These are phyloP conservation scores for Microstegium vimineum DNA, from an alignment of 176 grass and related monocot species.

Conservation along the genomic window DNA sequence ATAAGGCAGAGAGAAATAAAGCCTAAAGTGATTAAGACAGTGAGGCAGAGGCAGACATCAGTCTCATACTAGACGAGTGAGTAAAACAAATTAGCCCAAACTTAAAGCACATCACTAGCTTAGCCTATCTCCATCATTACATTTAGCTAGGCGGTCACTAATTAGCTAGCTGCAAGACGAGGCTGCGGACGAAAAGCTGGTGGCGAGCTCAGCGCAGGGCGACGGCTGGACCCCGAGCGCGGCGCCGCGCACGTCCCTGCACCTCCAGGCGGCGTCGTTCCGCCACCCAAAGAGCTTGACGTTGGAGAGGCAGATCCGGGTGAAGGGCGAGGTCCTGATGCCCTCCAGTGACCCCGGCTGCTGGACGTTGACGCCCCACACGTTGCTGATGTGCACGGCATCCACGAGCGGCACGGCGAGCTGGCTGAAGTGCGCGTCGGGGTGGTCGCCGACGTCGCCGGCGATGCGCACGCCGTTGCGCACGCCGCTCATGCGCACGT, in stretches of 20 bases:
- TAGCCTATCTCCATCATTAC: too few relatives aligned
- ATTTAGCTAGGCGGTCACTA: neutral
- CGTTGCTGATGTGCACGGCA: slow-evolving; percentile 46
- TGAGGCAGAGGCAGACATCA: neutral
- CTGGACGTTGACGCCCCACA: slow-evolving; percentile 60
- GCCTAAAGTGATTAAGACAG: neutral
- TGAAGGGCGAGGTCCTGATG: slow-evolving; percentile 50
- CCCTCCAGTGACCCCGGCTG: slow-evolving; percentile 57
- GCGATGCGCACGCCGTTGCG: slow-evolving; percentile 52
- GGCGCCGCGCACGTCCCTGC: slow-evolving; percentile 52
- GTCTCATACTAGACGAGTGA: too few relatives aligned
- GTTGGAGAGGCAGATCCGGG: slow-evolving; percentile 62
- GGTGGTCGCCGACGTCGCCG: slow-evolving; percentile 73
- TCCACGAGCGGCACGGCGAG: slow-evolving; percentile 52
- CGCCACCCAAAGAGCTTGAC: slow-evolving; percentile 55
- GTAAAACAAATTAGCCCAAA: neutral
- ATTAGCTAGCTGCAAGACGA: slow-evolving; percentile 24
- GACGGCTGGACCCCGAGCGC: slow-evolving; percentile 55
- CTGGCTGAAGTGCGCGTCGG: slow-evolving; percentile 51
- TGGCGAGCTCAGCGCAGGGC: slow-evolving; percentile 61
- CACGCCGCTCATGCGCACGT: slow-evolving; percentile 47
- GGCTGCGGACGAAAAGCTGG: slow-evolving; percentile 17
- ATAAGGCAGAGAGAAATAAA: too few relatives aligned
- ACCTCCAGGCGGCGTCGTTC: slow-evolving; percentile 43
- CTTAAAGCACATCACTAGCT: slow-evolving; percentile 1